phyloP scores from a whole-genome alignment of 805 yeast species.

The Metschnikowia vanudenii region DNA sequence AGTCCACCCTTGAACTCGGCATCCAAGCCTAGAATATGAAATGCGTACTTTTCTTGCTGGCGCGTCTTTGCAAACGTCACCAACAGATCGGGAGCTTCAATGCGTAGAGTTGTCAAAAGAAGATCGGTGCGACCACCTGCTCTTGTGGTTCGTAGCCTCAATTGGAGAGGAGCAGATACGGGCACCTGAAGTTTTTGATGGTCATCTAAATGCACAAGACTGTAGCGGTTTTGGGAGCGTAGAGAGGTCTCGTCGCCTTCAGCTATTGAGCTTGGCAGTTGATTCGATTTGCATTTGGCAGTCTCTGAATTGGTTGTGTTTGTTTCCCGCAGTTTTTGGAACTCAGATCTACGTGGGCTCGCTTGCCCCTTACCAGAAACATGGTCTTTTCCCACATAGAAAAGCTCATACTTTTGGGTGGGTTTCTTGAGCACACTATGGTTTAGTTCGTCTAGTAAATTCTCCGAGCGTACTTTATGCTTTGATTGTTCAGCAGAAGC shows the following conservation, averaged over 20 bases:
- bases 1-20: constrained; percentile 31
- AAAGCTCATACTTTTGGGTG: constrained; percentile 1
- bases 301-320: too few relatives aligned
- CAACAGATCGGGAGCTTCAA: constrained; percentile 47
- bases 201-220: background rate
- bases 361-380: background rate
- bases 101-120: constrained; percentile 47
- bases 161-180: constrained; percentile 39
- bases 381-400: background rate
- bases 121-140: constrained; percentile 48
- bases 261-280: background rate
- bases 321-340: too few relatives aligned
- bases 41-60: constrained; percentile 15
- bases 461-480: constrained; percentile 1
- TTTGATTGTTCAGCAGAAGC: too few relatives aligned
- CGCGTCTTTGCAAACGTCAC: background rate
- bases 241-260: background rate
- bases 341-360: background rate
- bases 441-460: constrained; percentile 14
- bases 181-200: constrained; percentile 20
- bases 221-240: background rate
- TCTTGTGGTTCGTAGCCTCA: constrained; percentile 46
- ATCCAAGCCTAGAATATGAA: constrained; percentile 24
- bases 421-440: constrained; percentile 1
- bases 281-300: background rate